Base-by-base conservation (phyloP, 2,329 filamentous ascomycete genomes). In the Fusarium liriodendri region DNA sequence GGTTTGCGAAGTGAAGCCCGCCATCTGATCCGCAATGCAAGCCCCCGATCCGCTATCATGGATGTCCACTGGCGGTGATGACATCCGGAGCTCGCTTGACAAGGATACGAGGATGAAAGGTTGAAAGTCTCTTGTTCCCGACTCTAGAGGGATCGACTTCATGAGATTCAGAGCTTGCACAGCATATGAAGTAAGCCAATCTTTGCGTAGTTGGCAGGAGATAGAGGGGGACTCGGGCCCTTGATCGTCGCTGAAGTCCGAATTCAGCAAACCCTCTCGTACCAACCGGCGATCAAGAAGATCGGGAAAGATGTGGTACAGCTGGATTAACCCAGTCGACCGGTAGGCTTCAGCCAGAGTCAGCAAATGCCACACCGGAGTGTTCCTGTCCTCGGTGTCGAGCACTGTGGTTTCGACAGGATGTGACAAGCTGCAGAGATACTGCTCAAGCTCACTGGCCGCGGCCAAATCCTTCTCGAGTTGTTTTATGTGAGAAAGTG, bases 281-380 rank as follows among this genome's bases (percentile, higher is more conserved):
- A 38, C 37, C 16, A 66, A 9, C 13, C 67, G 38, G 8, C 42
- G 47, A 57, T 45, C 45, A 14, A 72, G 70, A 14, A 72, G 58
- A n/a, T 72, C 70, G 0, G 70, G 66, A 18, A 70, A 71, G n/a
- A 72, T 64, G 13, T 64, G 70, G 37, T 72, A 72, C 29, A 72
- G 38, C 20, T 72, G 69, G 6, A 72, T 47, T 6, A 72, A 40
- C 4, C 69, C 66, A 6, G 62, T 64, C 20, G 63, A 45, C 11
- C 69, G 38, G 25, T 72, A 72, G 2, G 65, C 64, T 33, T 72
- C 58, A 13, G 69, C 69, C 5, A 72, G 22, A 6, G 58, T 69
- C 9, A 72, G 27, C 5, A 72, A 57, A 42, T 72, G 69, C 33
- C 62, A 55, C 3, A 72, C 58, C 1, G 66, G 62, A 2, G 69